Evolutionary conservation across 2,329 filamentous ascomycete genomes (phyloP).

Genomic region (Diaporthe caulivora): DNA sequence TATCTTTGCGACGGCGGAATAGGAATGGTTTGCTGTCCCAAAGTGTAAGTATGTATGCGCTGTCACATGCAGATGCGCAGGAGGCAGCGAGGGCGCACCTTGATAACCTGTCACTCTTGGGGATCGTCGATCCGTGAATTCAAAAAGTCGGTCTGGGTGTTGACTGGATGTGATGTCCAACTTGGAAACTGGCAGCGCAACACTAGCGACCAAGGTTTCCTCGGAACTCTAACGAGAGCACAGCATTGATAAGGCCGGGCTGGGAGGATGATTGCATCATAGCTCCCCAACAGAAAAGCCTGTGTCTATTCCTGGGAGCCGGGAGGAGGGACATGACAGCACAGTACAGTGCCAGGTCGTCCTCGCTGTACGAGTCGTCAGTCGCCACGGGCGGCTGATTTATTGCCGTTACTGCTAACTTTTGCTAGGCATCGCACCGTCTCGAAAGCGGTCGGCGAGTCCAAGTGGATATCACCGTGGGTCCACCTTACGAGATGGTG

Average conservation of each 20-base stretch:
- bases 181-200: slow-evolving; percentile 6
- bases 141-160: slow-evolving; percentile 36
- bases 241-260: slow-evolving; percentile 34
- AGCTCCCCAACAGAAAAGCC: slow-evolving; percentile 22
- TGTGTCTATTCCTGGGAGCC: background rate
- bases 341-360: slow-evolving; percentile 31
- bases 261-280: slow-evolving; percentile 36
- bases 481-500: slow-evolving; percentile 33
- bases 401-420: slow-evolving; percentile 7
- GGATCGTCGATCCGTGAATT: slow-evolving; percentile 42
- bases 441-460: slow-evolving; percentile 26
- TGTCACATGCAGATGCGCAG: slow-evolving; percentile 26
- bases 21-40: slow-evolving; percentile 10
- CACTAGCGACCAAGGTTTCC: background rate
- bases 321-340: background rate
- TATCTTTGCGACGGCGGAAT: background rate
- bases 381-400: slow-evolving; percentile 34
- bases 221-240: slow-evolving; percentile 33
- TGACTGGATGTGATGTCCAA: slow-evolving; percentile 18
- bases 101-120: slow-evolving; percentile 31
- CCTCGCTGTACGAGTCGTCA: slow-evolving; percentile 22
- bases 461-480: slow-evolving; percentile 28
- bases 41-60: slow-evolving; percentile 29
- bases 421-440: slow-evolving; percentile 34
- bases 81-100: slow-evolving; percentile 17